A percentile compares a stretch with the other conserved stretches of the same genome.
Conservation (phyloP, 2,329 filamentous ascomycete genomes). For the Colletotrichum nymphaeae region DNA sequence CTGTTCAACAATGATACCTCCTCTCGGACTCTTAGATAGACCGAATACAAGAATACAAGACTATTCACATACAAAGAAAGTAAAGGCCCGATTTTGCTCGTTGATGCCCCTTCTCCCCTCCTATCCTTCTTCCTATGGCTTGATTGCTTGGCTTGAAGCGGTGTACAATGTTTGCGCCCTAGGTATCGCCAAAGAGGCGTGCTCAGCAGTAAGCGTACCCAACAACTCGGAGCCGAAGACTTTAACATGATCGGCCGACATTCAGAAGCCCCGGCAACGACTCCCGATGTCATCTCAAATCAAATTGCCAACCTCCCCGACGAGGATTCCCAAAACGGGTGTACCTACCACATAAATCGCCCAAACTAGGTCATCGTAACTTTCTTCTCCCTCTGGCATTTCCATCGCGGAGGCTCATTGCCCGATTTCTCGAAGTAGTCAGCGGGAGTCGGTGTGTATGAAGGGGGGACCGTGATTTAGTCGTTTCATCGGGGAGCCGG, state of each 20-base stretch:
- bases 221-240: not conserved
- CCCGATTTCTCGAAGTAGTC: not conserved
- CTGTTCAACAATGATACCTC: slow-evolving; percentile 39
- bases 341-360: not conserved
- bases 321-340: not conserved
- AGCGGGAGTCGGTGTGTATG: too few relatives aligned
- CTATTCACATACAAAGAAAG: not conserved
- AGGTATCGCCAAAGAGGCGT: too few relatives aligned
- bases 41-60: slow-evolving; percentile 15
- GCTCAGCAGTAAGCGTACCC: too few relatives aligned
- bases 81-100: not conserved
- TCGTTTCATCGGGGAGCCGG: too few relatives aligned
- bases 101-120: too few relatives aligned
- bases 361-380: not conserved
- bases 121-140: too few relatives aligned
- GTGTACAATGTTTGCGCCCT: too few relatives aligned
- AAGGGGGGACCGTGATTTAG: too few relatives aligned
- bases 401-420: not conserved
- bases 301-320: not conserved
- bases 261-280: not conserved
- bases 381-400: not conserved
- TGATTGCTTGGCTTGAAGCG: too few relatives aligned
- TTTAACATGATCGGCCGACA: not conserved
- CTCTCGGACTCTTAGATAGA: slow-evolving; percentile 25
- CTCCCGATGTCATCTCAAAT: not conserved